These are phyloP conservation scores for Pezicula neosporulosa DNA, from an alignment of 2,329 filamentous ascomycete species.

Conservation along the genomic window DNA sequence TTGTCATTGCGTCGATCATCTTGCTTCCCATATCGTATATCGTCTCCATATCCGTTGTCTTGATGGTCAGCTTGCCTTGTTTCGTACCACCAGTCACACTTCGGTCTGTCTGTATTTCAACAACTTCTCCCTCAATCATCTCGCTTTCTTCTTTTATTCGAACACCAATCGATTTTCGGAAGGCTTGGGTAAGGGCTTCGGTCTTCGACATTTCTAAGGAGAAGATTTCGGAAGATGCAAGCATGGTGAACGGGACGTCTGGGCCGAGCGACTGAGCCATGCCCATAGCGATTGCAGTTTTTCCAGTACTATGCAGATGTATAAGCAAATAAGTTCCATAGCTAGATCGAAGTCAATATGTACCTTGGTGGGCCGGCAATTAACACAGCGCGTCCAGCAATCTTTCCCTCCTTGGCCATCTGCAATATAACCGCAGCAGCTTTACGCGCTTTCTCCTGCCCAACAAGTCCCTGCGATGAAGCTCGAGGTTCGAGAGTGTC, in stretches of 20 bases:
- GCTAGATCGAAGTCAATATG: constrained; percentile 12
- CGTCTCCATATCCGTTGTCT: constrained; percentile 99
- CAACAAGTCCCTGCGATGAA: constrained; percentile 88
- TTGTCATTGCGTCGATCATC: constrained; percentile 99
- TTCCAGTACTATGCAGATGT: constrained; percentile 68
- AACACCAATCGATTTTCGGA: constrained; percentile 96
- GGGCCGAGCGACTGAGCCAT: constrained; percentile 95
- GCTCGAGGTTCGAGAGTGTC: constrained; percentile 85
- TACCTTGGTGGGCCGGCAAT: constrained; percentile 90
- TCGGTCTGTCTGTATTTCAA: constrained; percentile 97
- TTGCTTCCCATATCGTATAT: constrained; percentile 99
- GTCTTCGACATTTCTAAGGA: constrained; percentile 99
- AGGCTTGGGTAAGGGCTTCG: constrained; percentile 96
- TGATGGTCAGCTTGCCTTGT: constrained; percentile 98
- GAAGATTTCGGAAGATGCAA: constrained; percentile 96
- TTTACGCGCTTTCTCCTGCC: constrained; percentile 94
- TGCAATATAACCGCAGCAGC: constrained; percentile 93
- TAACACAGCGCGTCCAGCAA: constrained; percentile 89
- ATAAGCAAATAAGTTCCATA: not conserved
- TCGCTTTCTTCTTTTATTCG: constrained; percentile 99
- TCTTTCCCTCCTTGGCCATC: constrained; percentile 99
- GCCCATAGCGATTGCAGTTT: constrained; percentile 97
- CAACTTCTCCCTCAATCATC: constrained; percentile 98
- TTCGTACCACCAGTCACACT: constrained; percentile 96
- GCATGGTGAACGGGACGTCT: constrained; percentile 94